Percentiles rank a stretch among this genome's conserved stretches.
Conservation (phyloP, 169 alveolate genomes). For the Plasmodium malariae region DNA sequence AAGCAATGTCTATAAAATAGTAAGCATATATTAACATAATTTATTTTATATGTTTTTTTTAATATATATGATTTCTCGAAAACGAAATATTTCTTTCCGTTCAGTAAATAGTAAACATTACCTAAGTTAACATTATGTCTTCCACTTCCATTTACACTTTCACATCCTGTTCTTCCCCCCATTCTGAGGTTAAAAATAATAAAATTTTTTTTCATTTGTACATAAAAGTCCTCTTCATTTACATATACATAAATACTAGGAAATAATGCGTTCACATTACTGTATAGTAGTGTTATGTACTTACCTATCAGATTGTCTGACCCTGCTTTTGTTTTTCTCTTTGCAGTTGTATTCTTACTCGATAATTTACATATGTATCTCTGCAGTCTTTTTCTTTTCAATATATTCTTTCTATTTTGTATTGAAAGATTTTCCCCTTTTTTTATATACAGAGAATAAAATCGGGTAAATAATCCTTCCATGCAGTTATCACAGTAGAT, state of each 20-base stretch:
- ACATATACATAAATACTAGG: slow-evolving; percentile 5
- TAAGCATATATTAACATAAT: slow-evolving; percentile 48
- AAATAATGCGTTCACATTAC: background rate
- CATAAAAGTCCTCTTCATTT: slow-evolving; percentile 12
- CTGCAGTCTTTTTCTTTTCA: background rate
- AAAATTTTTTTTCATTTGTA: slow-evolving; percentile 55
- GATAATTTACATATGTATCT: no score
- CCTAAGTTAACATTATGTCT: background rate
- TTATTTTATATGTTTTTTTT: slow-evolving; percentile 62
- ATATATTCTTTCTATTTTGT: background rate
- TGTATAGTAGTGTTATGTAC: slow-evolving; percentile 9
- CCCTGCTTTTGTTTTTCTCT: background rate
- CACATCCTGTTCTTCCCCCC: slow-evolving; percentile 1
- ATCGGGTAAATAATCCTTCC: background rate
- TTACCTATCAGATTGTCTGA: background rate
- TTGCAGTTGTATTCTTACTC: background rate
- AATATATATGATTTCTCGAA: slow-evolving; percentile 26
- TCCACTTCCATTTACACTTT: background rate
- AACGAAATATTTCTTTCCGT: slow-evolving; percentile 54
- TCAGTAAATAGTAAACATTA: slow-evolving; percentile 30
- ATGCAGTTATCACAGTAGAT: background rate
- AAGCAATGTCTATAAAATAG: slow-evolving; percentile 67
- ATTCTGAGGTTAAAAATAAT: slow-evolving; percentile 48
- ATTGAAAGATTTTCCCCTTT: background rate
- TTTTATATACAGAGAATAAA: background rate